Percentiles rank a stretch among this genome's conserved stretches.
Conservation (phyloP, 2,329 filamentous ascomycete species). For the Coniochaeta pulveracea region DNA sequence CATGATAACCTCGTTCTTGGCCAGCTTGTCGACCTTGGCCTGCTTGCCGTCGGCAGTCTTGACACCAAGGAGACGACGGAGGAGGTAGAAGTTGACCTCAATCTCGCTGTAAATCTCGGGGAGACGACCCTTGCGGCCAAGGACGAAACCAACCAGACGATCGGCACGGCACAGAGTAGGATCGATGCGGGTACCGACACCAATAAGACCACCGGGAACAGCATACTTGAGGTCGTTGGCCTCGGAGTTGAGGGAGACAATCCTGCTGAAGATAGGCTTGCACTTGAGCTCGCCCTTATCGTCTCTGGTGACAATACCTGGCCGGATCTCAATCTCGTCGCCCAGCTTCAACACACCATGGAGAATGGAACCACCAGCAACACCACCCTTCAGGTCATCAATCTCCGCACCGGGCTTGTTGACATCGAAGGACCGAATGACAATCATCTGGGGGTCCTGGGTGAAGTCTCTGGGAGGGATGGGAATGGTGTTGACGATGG, state of each 20-base stretch:
- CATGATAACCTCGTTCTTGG: conserved; percentile 99
- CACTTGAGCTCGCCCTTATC: conserved; percentile 90
- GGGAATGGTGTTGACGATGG: conserved; percentile 89
- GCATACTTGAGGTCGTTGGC: conserved; percentile 98
- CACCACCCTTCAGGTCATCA: conserved; percentile 95
- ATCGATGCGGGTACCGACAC: conserved; percentile 95
- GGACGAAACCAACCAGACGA: conserved; percentile 95
- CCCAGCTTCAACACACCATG: conserved; percentile 94
- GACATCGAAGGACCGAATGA: conserved; percentile 98
- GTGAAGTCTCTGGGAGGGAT: conserved; percentile 86
- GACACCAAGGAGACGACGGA: conserved; percentile 88
- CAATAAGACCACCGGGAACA: conserved; percentile 92
- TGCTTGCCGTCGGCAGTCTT: conserved; percentile 98
- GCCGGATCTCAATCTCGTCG: conserved; percentile 96
- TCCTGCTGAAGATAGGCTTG: conserved; percentile 91
- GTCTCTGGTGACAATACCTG: conserved; percentile 95
- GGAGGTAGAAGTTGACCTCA: conserved; percentile 98
- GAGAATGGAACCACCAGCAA: conserved; percentile 92
- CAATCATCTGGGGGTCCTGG: conserved; percentile 92
- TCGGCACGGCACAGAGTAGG: conserved; percentile 97
- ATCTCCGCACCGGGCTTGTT: conserved; percentile 99
- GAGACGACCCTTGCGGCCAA: conserved; percentile 85
- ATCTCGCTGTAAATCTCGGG: conserved; percentile 97
- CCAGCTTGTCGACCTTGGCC: conserved; percentile 95
- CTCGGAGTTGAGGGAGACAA: conserved; percentile 92